Evolutionary conservation across 352 stramenopile species (phyloP).

Genomic region (Pythium grandisporangium): DNA sequence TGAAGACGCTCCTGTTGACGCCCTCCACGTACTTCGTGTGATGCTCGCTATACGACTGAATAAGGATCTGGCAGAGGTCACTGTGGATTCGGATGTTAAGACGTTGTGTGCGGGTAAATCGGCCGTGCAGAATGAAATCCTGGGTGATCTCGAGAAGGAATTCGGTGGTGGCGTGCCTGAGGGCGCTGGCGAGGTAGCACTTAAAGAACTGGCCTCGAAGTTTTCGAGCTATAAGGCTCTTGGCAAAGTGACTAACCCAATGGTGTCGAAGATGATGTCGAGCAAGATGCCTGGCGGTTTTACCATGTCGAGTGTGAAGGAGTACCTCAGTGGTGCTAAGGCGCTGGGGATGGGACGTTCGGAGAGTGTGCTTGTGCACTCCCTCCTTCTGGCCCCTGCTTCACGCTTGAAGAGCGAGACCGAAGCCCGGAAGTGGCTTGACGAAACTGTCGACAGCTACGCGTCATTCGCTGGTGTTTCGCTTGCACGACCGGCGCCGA

Average conservation of each 20-base stretch:
- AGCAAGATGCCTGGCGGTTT: slow-evolving; percentile 83
- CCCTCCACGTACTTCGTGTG: slow-evolving; percentile 65
- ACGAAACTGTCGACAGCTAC: slow-evolving; percentile 61
- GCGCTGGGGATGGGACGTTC: slow-evolving; percentile 52
- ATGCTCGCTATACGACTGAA: slow-evolving; percentile 67
- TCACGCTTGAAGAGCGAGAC: slow-evolving; percentile 60
- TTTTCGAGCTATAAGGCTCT: slow-evolving; percentile 63
- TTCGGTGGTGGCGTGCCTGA: slow-evolving; percentile 65
- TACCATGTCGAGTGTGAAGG: slow-evolving; percentile 69
- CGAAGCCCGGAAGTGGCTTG: slow-evolving; percentile 75
- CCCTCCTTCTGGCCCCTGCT: slow-evolving; percentile 44
- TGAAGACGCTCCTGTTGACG: slow-evolving; percentile 50
- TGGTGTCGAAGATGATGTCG: slow-evolving; percentile 71
- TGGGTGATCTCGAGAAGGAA: slow-evolving; percentile 83
- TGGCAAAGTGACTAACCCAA: slow-evolving; percentile 47
- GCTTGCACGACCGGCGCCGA: slow-evolving; percentile 21
- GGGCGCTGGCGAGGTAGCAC: slow-evolving; percentile 54
- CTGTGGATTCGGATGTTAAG: slow-evolving; percentile 68
- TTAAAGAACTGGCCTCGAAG: slow-evolving; percentile 62
- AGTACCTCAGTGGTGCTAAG: slow-evolving; percentile 49
- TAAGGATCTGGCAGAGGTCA: slow-evolving; percentile 62
- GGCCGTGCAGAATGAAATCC: slow-evolving; percentile 83
- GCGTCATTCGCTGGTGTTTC: slow-evolving; percentile 64
- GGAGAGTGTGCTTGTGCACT: slow-evolving; percentile 73
- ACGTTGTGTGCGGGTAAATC: slow-evolving; percentile 77